These are phyloP conservation scores for Lentinula detonsa DNA, from an alignment of 768 basidiomycete species.

Conservation along the genomic window DNA sequence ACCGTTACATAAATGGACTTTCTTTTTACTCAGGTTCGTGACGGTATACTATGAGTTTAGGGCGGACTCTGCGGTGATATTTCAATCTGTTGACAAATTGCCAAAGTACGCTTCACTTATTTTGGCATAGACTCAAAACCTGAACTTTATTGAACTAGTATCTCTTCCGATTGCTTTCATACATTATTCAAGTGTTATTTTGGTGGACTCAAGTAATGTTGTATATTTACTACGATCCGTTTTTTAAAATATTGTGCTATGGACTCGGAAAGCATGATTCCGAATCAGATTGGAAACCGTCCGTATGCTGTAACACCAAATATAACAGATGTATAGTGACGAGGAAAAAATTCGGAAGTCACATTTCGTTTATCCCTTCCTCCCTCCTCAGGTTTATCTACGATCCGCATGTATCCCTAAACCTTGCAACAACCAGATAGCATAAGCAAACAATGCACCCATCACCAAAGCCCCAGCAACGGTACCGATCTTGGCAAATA, in stretches of 20 bases:
- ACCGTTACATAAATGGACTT: background rate
- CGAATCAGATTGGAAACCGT: too few species aligned
- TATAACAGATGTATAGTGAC: too few species aligned
- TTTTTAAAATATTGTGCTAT: background rate
- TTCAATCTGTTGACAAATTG: too few species aligned
- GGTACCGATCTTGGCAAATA: slow-evolving; percentile 10
- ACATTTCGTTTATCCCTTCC: background rate
- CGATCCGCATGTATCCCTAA: background rate
- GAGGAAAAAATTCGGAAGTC: background rate
- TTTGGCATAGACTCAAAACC: too few species aligned
- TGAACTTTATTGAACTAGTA: too few species aligned
- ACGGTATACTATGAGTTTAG: background rate
- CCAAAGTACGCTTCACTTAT: background rate
- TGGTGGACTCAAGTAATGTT: background rate
- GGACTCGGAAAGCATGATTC: background rate
- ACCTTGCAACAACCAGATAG: slow-evolving; percentile 9
- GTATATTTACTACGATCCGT: background rate
- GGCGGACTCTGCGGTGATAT: too few species aligned
- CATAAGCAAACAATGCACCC: slow-evolving; percentile 3
- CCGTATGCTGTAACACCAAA: too few species aligned
- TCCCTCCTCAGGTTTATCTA: background rate
- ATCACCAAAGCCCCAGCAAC: slow-evolving; percentile 7
- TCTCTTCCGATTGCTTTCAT: too few species aligned
- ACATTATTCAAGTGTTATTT: too few species aligned
- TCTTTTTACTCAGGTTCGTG: background rate